phyloP scores from a whole-genome alignment of 805 yeast genomes.

The Saccharomycopsis selenospora region DNA sequence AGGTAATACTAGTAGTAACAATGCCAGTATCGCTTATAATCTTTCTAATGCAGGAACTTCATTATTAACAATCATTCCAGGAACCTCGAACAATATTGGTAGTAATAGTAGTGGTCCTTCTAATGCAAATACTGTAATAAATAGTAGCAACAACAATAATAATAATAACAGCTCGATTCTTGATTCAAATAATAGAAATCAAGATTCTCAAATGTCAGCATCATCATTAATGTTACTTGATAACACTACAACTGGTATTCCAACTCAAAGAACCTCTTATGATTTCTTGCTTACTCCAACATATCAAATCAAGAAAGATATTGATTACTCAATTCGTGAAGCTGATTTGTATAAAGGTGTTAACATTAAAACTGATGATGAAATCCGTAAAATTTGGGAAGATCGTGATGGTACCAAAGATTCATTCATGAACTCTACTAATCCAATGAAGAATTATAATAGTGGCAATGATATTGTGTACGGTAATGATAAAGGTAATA shows the following conservation, averaged over 20 bases:
- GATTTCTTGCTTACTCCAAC: slow-evolving; percentile 11
- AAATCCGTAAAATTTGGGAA: slow-evolving; percentile 45
- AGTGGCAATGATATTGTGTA: slow-evolving; percentile 2
- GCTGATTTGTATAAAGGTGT: slow-evolving; percentile 39
- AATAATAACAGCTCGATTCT: neutral
- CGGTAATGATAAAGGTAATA: neutral
- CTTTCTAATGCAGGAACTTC: neutral
- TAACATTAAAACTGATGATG: slow-evolving; percentile 35
- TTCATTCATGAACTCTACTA: slow-evolving; percentile 9
- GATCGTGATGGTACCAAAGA: slow-evolving; percentile 33
- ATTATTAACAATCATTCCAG: too few species aligned
- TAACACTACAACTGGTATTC: neutral
- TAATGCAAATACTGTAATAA: neutral
- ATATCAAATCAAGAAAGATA: slow-evolving; percentile 22
- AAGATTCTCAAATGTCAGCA: neutral
- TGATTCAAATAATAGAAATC: neutral
- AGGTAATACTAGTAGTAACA: neutral
- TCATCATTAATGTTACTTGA: neutral
- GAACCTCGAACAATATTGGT: too few species aligned
- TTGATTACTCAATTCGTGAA: slow-evolving; percentile 54
- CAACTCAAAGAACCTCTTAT: slow-evolving; percentile 4
- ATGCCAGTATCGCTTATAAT: neutral
- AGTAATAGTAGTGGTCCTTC: neutral
- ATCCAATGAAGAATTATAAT: slow-evolving; percentile 15
- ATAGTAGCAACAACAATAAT: neutral